phyloP scores from a whole-genome alignment of 179 eudicot species.

The Patellifolia procumbens region DNA sequence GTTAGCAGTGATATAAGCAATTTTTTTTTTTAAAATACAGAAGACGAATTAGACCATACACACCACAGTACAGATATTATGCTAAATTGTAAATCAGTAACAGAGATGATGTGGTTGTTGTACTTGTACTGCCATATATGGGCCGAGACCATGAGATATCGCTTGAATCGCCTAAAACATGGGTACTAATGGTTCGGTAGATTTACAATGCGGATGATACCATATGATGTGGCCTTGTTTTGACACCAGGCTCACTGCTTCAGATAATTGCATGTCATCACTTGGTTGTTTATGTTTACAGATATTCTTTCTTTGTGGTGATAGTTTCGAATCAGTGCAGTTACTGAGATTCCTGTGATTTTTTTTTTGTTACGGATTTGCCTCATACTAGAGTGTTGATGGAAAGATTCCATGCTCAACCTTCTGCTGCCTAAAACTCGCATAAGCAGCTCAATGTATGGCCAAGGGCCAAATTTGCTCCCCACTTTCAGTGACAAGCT shows the following conservation, averaged over 20 bases:
- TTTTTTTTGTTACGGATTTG: slow-evolving; percentile 19
- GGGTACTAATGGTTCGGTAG: no score
- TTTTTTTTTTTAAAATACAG: not conserved
- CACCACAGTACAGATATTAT: not conserved
- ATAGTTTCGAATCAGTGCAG: slow-evolving; percentile 13
- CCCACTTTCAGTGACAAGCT: slow-evolving; percentile 31
- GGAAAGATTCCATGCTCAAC: slow-evolving; percentile 14
- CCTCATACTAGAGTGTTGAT: slow-evolving; percentile 12
- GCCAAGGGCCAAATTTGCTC: slow-evolving; percentile 32
- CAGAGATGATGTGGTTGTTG: no score
- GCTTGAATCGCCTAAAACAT: no score
- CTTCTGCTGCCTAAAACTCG: slow-evolving; percentile 5
- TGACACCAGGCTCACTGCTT: no score
- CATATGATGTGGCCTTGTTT: no score
- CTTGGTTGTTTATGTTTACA: slow-evolving; percentile 1
- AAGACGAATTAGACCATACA: not conserved
- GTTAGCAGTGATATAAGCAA: not conserved
- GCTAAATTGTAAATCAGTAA: no score
- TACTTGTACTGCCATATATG: no score
- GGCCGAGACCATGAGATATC: no score
- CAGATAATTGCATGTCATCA: slow-evolving; percentile 2
- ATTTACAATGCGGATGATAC: no score
- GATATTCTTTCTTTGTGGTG: slow-evolving; percentile 22
- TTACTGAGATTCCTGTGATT: slow-evolving; percentile 18
- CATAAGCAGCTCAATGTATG: slow-evolving; percentile 31